Conservation (phyloP, 2,329 filamentous ascomycete species). For the Penicillium thymicola region DNA sequence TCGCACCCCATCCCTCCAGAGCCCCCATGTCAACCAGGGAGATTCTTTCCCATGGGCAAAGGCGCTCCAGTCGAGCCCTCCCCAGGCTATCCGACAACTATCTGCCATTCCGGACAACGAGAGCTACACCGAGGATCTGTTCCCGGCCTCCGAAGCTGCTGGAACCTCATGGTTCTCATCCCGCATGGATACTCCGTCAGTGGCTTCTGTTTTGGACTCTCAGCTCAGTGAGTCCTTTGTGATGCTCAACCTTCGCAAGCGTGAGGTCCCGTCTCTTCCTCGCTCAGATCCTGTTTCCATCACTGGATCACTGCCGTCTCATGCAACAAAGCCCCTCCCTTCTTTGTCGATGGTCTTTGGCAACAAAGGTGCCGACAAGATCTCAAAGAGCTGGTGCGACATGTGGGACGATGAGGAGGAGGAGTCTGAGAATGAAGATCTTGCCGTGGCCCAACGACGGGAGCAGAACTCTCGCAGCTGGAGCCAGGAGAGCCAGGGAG, state of each 20-base stretch:
- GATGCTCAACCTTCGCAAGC: constrained; percentile 57
- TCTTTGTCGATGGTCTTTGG: constrained; percentile 79
- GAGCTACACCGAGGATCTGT: constrained; percentile 80
- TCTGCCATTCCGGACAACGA: constrained; percentile 78
- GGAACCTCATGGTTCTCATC: constrained; percentile 72
- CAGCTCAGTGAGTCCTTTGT: constrained; percentile 77
- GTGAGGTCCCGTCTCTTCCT: constrained; percentile 45
- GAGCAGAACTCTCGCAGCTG: constrained; percentile 70
- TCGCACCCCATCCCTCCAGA: constrained; percentile 91
- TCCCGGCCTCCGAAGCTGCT: constrained; percentile 68
- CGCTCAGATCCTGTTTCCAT: constrained; percentile 67
- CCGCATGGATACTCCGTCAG: constrained; percentile 72
- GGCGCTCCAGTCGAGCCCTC: constrained; percentile 73
- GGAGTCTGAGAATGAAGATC: constrained; percentile 60
- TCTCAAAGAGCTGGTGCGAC: constrained; percentile 99
- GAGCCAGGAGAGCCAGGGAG: constrained; percentile 69
- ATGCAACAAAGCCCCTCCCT: constrained; percentile 57
- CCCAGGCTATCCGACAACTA: constrained; percentile 72
- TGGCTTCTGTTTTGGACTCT: constrained; percentile 81
- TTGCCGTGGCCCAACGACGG: constrained; percentile 57
- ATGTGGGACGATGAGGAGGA: constrained; percentile 95
- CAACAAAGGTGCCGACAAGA: constrained; percentile 62
- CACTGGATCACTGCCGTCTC: constrained; percentile 69
- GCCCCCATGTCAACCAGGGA: constrained; percentile 68
- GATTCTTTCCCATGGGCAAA: constrained; percentile 95